Evolutionary conservation across 164 flowering plant genomes (phyloP).

Genomic region (Paratinospora sagittata): DNA sequence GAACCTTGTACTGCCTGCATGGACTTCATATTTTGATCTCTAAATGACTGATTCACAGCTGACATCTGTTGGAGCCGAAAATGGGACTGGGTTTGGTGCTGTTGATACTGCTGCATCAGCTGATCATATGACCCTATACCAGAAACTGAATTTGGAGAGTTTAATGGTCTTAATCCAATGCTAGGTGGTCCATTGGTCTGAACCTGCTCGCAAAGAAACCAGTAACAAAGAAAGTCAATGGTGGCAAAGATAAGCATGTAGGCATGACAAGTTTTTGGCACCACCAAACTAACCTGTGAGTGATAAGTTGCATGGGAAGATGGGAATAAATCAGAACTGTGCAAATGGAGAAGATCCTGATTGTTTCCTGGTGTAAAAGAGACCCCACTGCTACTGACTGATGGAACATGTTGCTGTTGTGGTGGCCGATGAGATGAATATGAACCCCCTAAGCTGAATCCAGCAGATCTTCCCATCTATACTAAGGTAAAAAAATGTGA

Average conservation of each 20-base stretch:
- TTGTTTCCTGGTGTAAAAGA: constrained; percentile 65
- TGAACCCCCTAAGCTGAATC: constrained; percentile 70
- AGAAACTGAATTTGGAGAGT: constrained; percentile 52
- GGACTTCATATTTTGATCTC: constrained; percentile 71
- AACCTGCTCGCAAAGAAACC: constrained; percentile 13
- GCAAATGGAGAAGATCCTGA: constrained; percentile 76
- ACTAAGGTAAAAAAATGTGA: not conserved
- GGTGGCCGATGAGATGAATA: constrained; percentile 75
- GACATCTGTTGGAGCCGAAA: constrained; percentile 80
- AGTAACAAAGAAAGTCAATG: not conserved
- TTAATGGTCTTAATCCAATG: constrained; percentile 75
- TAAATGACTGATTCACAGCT: constrained; percentile 55
- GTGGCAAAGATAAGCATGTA: not conserved
- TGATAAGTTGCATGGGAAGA: constrained; percentile 71
- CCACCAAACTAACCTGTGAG: constrained; percentile 48
- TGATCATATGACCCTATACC: constrained; percentile 35
- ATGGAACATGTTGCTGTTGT: constrained; percentile 51
- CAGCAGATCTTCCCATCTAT: constrained; percentile 71
- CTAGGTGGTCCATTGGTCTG: constrained; percentile 74
- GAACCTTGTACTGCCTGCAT: constrained; percentile 56
- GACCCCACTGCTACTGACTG: constrained; percentile 56
- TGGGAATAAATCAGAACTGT: constrained; percentile 74
- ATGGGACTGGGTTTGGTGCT: constrained; percentile 43
- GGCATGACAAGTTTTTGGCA: not conserved
- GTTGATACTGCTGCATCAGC: constrained; percentile 82